Base-by-base conservation (phyloP, 2,329 filamentous ascomycete genomes). In the Pleurostoma richardsiae region DNA sequence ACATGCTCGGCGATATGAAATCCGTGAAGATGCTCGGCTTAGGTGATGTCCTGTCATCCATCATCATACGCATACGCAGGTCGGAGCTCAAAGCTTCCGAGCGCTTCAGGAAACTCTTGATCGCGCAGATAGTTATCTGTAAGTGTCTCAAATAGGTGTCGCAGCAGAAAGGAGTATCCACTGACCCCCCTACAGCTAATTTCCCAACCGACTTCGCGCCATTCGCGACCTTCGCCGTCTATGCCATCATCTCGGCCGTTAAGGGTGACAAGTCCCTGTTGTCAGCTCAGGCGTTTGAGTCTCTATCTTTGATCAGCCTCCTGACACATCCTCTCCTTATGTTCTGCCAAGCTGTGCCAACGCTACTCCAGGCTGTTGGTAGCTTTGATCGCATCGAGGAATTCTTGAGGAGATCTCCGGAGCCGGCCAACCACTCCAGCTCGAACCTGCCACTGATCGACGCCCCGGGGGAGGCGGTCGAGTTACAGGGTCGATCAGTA, bases 1-100 rank as follows among this genome's bases (percentile, higher is more conserved):
- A 58, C 4, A 64, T 71, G 57, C 61, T 75, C 0, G 60, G 60
- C n/a, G 64, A 69, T 3, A 72, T 75, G 60, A 71, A 72, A 49
- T 63, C 67, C 29, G 61, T 74, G 27, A 74, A 73, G 53, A 73
- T 74, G 62, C 61, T 67, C 10, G 69, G 68, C 0, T 52, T 67
- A 1, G 43, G 56, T 0, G 42, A 47, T 1, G 47, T 58, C 1
- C 54, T 66, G 30, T 52, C 52, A 2, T 50, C 46, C 2, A 56
- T 56, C 0, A 55, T 68, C 5, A 52, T 59, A 26, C 48, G 51
- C 3, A 45, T 64, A 40, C 53, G 65, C 5, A 30, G 43, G 7
- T 53, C 56, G 8, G 63, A 67, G 47, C 56, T 67, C 26, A 41
- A 54, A 3, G 56, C 57, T 1, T 64, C 63, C 1, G 51, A 54